Evolutionary conservation across 495 filamentous ascomycete genomes (phyloP).

Genomic region (Aspergillus sparsus): DNA sequence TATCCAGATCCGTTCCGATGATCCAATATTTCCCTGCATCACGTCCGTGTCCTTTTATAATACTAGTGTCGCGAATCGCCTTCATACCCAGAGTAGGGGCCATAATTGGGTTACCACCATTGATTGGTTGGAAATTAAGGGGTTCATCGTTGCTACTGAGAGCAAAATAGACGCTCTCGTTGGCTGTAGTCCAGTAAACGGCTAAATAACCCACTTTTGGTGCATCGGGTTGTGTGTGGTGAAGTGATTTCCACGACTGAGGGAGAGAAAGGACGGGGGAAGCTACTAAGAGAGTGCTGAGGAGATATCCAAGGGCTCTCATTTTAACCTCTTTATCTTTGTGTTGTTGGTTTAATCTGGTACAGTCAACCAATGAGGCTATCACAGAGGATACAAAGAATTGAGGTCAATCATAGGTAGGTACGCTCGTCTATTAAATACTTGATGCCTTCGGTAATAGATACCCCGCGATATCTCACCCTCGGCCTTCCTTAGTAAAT

Average conservation of each 20-base stretch:
- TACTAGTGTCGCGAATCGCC: conserved; percentile 20
- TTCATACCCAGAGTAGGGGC: conserved; percentile 21
- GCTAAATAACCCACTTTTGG: conserved; percentile 20
- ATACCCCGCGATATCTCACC: not conserved
- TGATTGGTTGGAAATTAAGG: conserved; percentile 3
- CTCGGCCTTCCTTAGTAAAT: no score
- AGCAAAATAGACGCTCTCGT: conserved; percentile 25
- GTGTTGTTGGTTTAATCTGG: no score
- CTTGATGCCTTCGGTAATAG: not conserved
- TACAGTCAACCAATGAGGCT: no score
- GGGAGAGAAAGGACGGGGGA: conserved; percentile 3
- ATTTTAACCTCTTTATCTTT: conserved; percentile 10
- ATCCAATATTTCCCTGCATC: conserved; percentile 24
- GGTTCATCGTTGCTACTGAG: conserved; percentile 22
- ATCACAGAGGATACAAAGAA: no score
- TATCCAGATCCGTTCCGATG: conserved; percentile 25
- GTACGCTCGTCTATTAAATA: not conserved
- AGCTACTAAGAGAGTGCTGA: not conserved
- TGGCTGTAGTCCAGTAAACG: conserved; percentile 23
- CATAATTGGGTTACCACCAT: conserved; percentile 15
- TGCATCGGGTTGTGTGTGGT: conserved; percentile 12
- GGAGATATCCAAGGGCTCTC: conserved; percentile 2
- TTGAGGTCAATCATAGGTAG: no score
- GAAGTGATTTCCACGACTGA: not conserved
- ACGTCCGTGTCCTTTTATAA: conserved; percentile 13